Evolutionary conservation across 352 stramenopile species (phyloP).

Genomic region (Phytophthora podocarpi): DNA sequence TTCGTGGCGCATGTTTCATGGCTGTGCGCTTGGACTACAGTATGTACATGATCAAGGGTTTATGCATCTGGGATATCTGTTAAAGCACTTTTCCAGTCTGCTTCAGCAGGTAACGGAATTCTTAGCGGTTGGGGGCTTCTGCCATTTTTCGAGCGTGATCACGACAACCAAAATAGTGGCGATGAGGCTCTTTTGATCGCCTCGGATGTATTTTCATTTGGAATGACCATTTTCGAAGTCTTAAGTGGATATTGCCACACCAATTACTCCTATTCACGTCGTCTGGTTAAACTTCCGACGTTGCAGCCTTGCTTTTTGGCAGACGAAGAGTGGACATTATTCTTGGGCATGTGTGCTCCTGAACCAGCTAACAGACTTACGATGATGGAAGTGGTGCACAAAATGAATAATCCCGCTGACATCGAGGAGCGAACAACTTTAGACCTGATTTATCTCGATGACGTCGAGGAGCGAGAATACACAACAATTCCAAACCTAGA

Average conservation of each 20-base stretch:
- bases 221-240: conserved; percentile 10
- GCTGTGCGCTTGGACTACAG: conserved; percentile 12
- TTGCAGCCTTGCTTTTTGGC: conserved; percentile 6
- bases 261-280: background rate
- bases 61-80: conserved; percentile 18
- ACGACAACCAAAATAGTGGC: no score
- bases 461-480: no score
- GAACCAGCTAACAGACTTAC: background rate
- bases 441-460: no score
- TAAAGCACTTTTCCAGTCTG: background rate
- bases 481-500: no score
- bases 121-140: conserved; percentile 16
- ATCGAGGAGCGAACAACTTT: no score
- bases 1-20: no score
- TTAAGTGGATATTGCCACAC: background rate
- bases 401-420: no score
- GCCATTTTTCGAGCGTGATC: no score
- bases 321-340: conserved; percentile 9
- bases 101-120: conserved; percentile 13
- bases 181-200: background rate
- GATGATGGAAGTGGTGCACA: conserved; percentile 11
- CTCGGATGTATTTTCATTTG: conserved; percentile 17
- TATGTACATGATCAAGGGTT: conserved; percentile 21
- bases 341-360: conserved; percentile 13
- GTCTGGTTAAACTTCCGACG: no score